Evolutionary conservation across 768 basidiomycete genomes (phyloP).

Genomic region (Boletus barrowsii): DNA sequence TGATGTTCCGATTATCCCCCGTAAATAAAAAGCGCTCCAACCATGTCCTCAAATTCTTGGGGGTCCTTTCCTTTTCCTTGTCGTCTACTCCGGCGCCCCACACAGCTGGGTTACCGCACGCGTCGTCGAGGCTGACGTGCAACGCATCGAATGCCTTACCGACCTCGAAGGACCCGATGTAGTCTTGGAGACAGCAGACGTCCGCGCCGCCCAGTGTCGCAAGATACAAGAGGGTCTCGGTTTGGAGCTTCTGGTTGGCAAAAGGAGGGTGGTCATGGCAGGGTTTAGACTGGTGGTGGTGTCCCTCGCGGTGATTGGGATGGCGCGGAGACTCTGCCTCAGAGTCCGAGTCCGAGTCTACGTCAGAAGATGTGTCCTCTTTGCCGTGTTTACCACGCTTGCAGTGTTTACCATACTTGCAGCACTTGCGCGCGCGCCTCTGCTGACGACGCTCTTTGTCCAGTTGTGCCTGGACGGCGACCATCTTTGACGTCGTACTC

Average conservation of each 20-base stretch:
- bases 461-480: conserved; percentile 44
- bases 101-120: conserved; percentile 50
- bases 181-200: conserved; percentile 64
- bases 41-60: conserved; percentile 44
- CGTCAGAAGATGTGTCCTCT: not conserved
- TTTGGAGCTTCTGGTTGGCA: conserved; percentile 56
- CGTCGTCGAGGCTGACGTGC: conserved; percentile 53
- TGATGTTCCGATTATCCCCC: conserved; percentile 82
- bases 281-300: not conserved
- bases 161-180: conserved; percentile 66
- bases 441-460: conserved; percentile 9
- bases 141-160: conserved; percentile 92
- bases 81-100: conserved; percentile 41
- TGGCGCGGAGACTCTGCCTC: too few species aligned
- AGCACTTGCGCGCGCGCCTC: not conserved
- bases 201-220: conserved; percentile 88
- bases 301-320: not conserved
- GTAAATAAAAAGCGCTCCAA: conserved; percentile 83
- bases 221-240: conserved; percentile 76
- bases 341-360: too few species aligned
- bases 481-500: conserved; percentile 75
- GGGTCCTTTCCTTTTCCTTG: conserved; percentile 10
- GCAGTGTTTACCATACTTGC: not conserved
- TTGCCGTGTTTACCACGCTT: not conserved
- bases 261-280: conserved; percentile 29